A percentile compares a stretch with the other conserved stretches of the same genome.
Conservation (phyloP, 768 basidiomycete genomes). For the Pulveroboletus sp. region DNA sequence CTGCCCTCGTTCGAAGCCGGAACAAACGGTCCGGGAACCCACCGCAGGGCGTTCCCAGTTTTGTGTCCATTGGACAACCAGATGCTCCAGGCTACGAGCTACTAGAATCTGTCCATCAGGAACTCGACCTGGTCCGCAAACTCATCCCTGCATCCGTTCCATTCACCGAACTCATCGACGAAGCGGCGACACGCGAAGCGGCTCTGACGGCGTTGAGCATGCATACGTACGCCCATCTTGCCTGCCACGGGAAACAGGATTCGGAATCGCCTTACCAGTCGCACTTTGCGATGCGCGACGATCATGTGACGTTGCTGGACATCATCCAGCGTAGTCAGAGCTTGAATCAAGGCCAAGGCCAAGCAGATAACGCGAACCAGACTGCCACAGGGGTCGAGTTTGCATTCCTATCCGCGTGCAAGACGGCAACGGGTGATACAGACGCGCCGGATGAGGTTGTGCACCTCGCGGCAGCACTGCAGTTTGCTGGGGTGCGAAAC, state of each 20-base stretch:
- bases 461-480: conserved; percentile 31
- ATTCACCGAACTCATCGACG: conserved; percentile 9
- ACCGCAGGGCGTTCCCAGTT: conserved; percentile 1
- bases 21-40: neutral
- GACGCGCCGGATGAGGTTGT: conserved; percentile 26
- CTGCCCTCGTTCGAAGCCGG: conserved; percentile 23
- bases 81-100: conserved; percentile 1
- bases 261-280: conserved; percentile 16
- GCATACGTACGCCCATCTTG: conserved; percentile 25
- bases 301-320: conserved; percentile 19
- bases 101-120: conserved; percentile 8
- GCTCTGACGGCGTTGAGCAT: conserved; percentile 9
- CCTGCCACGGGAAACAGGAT: conserved; percentile 25
- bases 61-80: conserved; percentile 20
- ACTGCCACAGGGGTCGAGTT: conserved; percentile 18
- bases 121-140: conserved; percentile 13
- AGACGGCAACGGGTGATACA: conserved; percentile 25
- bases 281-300: conserved; percentile 18
- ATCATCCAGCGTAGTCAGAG: conserved; percentile 11
- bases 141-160: conserved; percentile 9
- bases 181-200: conserved; percentile 11
- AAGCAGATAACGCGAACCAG: neutral
- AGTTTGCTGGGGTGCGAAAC: conserved; percentile 25
- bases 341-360: neutral
- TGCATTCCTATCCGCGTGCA: conserved; percentile 32